Evolutionary conservation across 1,139 yeast genomes (phyloP), one percentile per base, ranked within the genome.

Genomic region (Saccharomycopsis hybrid): DNA sequence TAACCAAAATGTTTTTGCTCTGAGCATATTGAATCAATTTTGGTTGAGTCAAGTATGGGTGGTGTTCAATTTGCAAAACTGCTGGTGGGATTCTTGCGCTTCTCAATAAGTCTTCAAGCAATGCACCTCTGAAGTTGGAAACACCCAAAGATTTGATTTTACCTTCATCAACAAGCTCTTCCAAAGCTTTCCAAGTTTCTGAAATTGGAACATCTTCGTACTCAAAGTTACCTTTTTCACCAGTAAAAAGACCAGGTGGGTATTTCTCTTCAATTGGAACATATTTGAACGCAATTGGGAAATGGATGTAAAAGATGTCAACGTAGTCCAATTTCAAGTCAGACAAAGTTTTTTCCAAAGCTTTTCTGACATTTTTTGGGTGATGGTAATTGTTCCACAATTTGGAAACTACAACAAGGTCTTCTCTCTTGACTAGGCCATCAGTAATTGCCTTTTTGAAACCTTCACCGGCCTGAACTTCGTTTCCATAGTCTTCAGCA

Each of bases 31-130:
- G 74, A 55, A 87, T 66, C 64, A 87, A 73, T 58, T 72, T 73
- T 54, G 77, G 77, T 70, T 88, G 96, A 58, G 85, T 86, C 66
- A 88, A 74, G 73, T 86, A 88, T 58, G 96, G 96, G 67, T 88
- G 96, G 69, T 85, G 92, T 72, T 89, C 97, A 63, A 89, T 85
- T 69, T 89, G 96, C 60, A 85, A 75, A 50, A 78, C 88, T 49
- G 85, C 85, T 47, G 97, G 96, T 60, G 72, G 77, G 63, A 87
- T 79, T 59, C 72, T 77, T 57, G 85, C 83, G 54, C 80, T 79
- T 64, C 88, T 78, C 55, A 85, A 70, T 60, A 88, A 72, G 62
- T 89, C 96, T 60, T 77, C 79, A 58, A 89, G 68, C 62, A 85
- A 70, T 59, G 80, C 84, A 57, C 90, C 94, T 55, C 74, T 72